phyloP scores from a whole-genome alignment of 1,139 yeast species.

The Geotrichum macrosporum region DNA sequence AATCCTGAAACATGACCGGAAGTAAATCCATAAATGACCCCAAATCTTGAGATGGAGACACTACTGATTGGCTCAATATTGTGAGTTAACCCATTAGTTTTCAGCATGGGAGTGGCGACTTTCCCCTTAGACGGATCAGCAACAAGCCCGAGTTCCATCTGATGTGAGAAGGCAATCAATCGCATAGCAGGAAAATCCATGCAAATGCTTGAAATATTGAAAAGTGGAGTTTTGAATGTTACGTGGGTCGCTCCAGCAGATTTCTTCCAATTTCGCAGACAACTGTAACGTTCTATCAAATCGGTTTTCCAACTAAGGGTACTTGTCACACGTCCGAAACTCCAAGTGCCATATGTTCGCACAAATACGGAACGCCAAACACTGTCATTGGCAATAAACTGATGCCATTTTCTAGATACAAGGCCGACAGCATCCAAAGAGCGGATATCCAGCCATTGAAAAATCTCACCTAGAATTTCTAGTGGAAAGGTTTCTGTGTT shows the following conservation, averaged over 20 bases:
- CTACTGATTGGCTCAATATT: constrained; percentile 11
- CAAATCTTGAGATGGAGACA: constrained; percentile 36
- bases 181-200: constrained; percentile 33
- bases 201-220: constrained; percentile 29
- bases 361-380: constrained; percentile 36
- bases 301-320: constrained; percentile 36
- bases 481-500: constrained; percentile 29
- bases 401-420: constrained; percentile 37
- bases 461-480: constrained; percentile 39
- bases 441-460: constrained; percentile 32
- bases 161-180: constrained; percentile 30
- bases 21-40: constrained; percentile 33
- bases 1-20: constrained; percentile 32
- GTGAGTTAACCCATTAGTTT: constrained; percentile 24
- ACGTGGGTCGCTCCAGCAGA: constrained; percentile 29
- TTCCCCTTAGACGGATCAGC: constrained; percentile 38
- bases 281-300: constrained; percentile 30
- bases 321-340: constrained; percentile 32
- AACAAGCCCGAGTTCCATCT: constrained; percentile 32
- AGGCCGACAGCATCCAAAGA: constrained; percentile 34
- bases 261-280: constrained; percentile 35
- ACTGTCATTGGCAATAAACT: constrained; percentile 33
- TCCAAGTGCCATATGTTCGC: constrained; percentile 25
- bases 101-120: constrained; percentile 32
- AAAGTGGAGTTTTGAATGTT: constrained; percentile 32